A percentile compares a stretch with the other conserved stretches of the same genome.
Evolutionary conservation across 2,329 filamentous ascomycete species (phyloP).

Genomic region (Cucurbitaria berberidis): DNA sequence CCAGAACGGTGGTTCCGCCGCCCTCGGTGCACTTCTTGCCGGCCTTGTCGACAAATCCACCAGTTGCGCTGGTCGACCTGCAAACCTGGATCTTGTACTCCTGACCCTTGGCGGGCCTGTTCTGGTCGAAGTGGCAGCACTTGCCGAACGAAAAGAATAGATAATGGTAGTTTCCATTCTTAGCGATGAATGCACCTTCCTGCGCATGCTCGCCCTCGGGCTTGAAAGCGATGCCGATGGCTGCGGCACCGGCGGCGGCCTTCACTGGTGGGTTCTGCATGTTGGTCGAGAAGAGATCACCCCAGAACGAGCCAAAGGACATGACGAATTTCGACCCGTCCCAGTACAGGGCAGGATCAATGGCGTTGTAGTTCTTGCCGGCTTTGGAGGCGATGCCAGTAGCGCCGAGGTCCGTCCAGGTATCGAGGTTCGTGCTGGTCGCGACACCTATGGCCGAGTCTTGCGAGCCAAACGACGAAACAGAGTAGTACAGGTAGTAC

Average conservation of each 20-base stretch:
- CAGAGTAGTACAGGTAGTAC: slow-evolving; percentile 71
- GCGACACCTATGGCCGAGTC: slow-evolving; percentile 67
- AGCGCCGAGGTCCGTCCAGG: slow-evolving; percentile 66
- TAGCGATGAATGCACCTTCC: slow-evolving; percentile 64
- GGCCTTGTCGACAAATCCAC: slow-evolving; percentile 62
- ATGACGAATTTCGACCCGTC: slow-evolving; percentile 56
- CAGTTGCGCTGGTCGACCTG: slow-evolving; percentile 59
- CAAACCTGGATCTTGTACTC: slow-evolving; percentile 73
- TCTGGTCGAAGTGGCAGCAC: slow-evolving; percentile 66
- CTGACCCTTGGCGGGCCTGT: slow-evolving; percentile 59
- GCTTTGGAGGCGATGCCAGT: slow-evolving; percentile 56
- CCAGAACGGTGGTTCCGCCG: slow-evolving; percentile 67
- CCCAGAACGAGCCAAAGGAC: slow-evolving; percentile 74
- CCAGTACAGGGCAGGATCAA: slow-evolving; percentile 59
- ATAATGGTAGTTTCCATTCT: slow-evolving; percentile 65
- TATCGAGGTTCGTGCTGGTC: slow-evolving; percentile 57
- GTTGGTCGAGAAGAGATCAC: slow-evolving; percentile 65
- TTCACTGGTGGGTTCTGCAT: slow-evolving; percentile 51
- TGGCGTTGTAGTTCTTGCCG: slow-evolving; percentile 55
- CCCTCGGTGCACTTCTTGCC: slow-evolving; percentile 61
- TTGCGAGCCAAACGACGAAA: slow-evolving; percentile 67
- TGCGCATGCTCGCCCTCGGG: slow-evolving; percentile 58
- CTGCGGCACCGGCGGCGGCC: slow-evolving; percentile 37
- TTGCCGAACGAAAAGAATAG: slow-evolving; percentile 67
- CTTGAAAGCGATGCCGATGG: slow-evolving; percentile 61